These are phyloP conservation scores for Hygrocybe punicea DNA, from an alignment of 768 basidiomycete genomes.

Conservation along the genomic window DNA sequence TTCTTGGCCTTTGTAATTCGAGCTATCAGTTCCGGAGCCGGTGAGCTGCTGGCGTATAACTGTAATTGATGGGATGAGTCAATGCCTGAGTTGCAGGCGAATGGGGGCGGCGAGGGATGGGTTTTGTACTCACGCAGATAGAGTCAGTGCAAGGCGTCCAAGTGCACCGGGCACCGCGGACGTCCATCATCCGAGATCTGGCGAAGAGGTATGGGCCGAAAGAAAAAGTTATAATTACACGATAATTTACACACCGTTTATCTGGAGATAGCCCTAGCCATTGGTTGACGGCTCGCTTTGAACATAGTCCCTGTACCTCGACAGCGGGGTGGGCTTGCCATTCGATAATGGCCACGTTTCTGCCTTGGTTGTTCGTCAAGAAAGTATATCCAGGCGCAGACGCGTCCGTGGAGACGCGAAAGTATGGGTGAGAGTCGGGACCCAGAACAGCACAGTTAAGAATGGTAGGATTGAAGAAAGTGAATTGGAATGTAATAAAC, in stretches of 20 bases:
- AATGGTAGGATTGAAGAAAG: slow-evolving; percentile 47
- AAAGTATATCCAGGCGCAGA: slow-evolving; percentile 52
- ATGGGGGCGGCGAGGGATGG: background rate
- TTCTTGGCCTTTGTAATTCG: slow-evolving; percentile 47
- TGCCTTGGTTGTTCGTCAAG: slow-evolving; percentile 47
- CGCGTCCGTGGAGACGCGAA: slow-evolving; percentile 49
- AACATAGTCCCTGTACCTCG: slow-evolving; percentile 50
- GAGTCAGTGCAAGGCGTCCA: slow-evolving; percentile 56
- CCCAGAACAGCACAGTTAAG: slow-evolving; percentile 56
- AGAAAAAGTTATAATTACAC: no score
- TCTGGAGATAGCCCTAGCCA: slow-evolving; percentile 56
- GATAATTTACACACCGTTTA: slow-evolving; percentile 20
- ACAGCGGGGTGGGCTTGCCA: slow-evolving; percentile 52
- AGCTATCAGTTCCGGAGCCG: slow-evolving; percentile 42
- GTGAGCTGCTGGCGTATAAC: slow-evolving; percentile 45
- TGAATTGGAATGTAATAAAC: slow-evolving; percentile 46
- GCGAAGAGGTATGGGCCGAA: background rate
- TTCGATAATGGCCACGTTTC: slow-evolving; percentile 52
- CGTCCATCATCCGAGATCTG: slow-evolving; percentile 51
- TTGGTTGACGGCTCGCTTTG: slow-evolving; percentile 46
- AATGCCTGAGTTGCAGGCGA: background rate
- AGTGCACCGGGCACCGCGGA: slow-evolving; percentile 47
- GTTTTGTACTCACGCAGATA: slow-evolving; percentile 46
- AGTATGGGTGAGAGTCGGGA: slow-evolving; percentile 46
- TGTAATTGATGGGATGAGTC: slow-evolving; percentile 23